phyloP scores from a whole-genome alignment of 306 rosid genomes.

The Medicago lupulina region DNA sequence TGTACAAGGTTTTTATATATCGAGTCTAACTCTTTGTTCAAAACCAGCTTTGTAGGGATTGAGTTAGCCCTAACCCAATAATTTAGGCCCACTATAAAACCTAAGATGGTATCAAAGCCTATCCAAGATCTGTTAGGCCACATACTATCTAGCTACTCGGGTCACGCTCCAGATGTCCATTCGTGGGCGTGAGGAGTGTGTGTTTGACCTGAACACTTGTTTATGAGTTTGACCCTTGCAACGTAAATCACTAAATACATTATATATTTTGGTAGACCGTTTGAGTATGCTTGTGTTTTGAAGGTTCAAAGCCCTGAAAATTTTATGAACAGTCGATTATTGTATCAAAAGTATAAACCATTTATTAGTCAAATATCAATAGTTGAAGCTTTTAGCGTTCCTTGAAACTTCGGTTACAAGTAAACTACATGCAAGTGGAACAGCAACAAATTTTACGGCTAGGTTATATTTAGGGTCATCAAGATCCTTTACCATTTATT shows the following conservation, averaged over 20 bases:
- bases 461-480: background rate
- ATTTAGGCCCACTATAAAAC: background rate
- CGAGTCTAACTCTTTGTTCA: background rate
- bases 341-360: background rate
- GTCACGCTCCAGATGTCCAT: background rate
- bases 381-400: slow-evolving; percentile 4
- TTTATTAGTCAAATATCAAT: slow-evolving; percentile 8
- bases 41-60: background rate
- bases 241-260: slow-evolving; percentile 9
- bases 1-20: background rate
- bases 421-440: slow-evolving; percentile 34
- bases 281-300: background rate
- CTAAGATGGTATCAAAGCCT: background rate
- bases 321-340: background rate
- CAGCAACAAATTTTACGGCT: background rate
- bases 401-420: background rate
- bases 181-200: background rate
- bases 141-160: background rate
- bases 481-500: background rate
- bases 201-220: background rate
- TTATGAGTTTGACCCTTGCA: slow-evolving; percentile 14
- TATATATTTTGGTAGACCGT: background rate
- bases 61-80: background rate
- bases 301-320: background rate
- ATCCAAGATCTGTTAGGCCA: background rate